phyloP scores from a whole-genome alignment of 768 basidiomycete species.

The Leccinum variicolor region DNA sequence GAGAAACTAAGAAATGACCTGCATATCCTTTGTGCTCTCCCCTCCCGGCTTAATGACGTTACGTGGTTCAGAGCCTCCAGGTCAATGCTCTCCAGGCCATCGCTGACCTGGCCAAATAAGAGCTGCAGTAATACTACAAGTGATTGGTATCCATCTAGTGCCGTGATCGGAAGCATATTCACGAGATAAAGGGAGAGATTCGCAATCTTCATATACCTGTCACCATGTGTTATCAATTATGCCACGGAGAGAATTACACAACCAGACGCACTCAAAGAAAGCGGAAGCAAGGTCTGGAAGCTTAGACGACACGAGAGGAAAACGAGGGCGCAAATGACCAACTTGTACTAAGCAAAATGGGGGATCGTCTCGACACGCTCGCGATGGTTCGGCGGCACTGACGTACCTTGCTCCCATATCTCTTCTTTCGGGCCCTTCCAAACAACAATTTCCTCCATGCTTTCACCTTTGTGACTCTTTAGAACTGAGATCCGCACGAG shows the following conservation, averaged over 20 bases:
- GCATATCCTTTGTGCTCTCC: conserved; percentile 14
- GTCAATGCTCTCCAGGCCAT: conserved; percentile 12
- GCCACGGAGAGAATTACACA: background rate
- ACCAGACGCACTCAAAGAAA: conserved; percentile 55
- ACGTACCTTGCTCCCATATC: conserved; percentile 62
- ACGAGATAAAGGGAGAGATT: conserved; percentile 79
- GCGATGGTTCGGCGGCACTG: background rate
- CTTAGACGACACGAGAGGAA: conserved; percentile 11
- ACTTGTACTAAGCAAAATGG: conserved; percentile 45
- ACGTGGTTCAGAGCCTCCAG: conserved; percentile 16
- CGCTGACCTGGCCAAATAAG: conserved; percentile 1
- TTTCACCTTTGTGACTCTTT: background rate
- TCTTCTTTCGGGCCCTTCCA: conserved; percentile 73
- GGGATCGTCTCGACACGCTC: background rate
- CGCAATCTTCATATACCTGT: conserved; percentile 60
- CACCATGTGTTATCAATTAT: background rate
- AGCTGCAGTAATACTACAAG: conserved; percentile 36
- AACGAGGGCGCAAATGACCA: conserved; percentile 42
- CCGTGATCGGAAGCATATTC: conserved; percentile 73
- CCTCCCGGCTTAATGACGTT: conserved; percentile 1
- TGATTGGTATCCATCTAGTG: conserved; percentile 68
- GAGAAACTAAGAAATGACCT: conserved; percentile 14
- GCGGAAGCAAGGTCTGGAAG: conserved; percentile 27
- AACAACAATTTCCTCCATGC: conserved; percentile 43
- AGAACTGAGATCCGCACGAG: conserved; percentile 56